phyloP scores from a whole-genome alignment of 2,329 filamentous ascomycete genomes.

The Phoma herbarum region DNA sequence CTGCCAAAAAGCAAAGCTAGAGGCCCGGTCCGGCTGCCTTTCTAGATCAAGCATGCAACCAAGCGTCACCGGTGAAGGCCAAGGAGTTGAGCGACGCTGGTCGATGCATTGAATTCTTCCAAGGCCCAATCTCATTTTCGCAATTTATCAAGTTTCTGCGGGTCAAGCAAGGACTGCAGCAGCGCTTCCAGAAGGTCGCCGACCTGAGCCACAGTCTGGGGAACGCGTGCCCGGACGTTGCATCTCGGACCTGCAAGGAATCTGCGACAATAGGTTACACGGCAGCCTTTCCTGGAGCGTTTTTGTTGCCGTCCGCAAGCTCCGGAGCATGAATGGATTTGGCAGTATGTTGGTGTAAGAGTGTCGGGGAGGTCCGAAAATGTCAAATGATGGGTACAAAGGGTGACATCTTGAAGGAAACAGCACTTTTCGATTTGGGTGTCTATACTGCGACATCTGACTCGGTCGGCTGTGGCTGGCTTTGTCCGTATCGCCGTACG shows the following conservation, averaged over 20 bases:
- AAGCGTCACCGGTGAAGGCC: conserved; percentile 5
- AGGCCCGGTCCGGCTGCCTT: conserved; percentile 16
- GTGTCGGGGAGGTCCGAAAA: conserved; percentile 6
- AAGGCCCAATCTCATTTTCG: background rate
- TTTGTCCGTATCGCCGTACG: conserved; percentile 13
- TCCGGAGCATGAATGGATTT: background rate
- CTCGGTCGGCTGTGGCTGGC: conserved; percentile 15
- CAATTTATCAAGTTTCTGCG: conserved; percentile 12
- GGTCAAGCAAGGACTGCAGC: conserved; percentile 13
- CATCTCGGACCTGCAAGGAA: conserved; percentile 18
- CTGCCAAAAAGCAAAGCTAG: conserved; percentile 12
- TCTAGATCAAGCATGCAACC: background rate
- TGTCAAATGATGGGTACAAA: conserved; percentile 1
- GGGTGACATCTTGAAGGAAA: conserved; percentile 4
- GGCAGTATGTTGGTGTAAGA: conserved; percentile 7
- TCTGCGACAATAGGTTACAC: conserved; percentile 21
- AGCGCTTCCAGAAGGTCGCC: conserved; percentile 30
- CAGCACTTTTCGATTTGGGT: background rate
- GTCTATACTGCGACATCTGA: conserved; percentile 1
- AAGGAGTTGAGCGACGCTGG: conserved; percentile 4
- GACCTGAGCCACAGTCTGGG: conserved; percentile 38
- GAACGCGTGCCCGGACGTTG: conserved; percentile 23
- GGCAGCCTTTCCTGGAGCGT: conserved; percentile 14
- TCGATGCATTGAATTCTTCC: background rate
- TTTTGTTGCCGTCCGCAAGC: conserved; percentile 6